These are phyloP conservation scores for Tricholoma terreum DNA, from an alignment of 768 basidiomycete genomes.

Conservation along the genomic window DNA sequence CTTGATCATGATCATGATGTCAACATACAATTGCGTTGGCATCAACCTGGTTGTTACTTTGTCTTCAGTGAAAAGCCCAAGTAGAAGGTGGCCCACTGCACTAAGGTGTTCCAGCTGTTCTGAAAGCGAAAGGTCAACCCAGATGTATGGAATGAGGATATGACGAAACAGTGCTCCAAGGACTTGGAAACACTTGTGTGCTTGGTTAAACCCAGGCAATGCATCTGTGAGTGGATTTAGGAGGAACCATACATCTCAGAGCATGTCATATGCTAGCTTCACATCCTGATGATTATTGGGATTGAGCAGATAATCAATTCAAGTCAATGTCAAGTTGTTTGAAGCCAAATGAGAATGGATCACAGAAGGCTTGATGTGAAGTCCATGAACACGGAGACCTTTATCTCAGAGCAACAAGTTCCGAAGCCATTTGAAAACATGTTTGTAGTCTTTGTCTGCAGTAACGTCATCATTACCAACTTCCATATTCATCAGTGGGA, in stretches of 20 bases:
- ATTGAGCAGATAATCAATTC: slow-evolving; percentile 22
- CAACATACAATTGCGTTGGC: slow-evolving; percentile 20
- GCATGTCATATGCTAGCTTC: slow-evolving; percentile 20
- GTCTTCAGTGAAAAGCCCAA: slow-evolving; percentile 2
- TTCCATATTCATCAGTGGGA: too few species aligned
- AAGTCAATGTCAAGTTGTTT: slow-evolving; percentile 11
- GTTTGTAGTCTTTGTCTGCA: too few species aligned
- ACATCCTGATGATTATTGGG: slow-evolving; percentile 33
- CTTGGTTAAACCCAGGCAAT: slow-evolving; percentile 14
- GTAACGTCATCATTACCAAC: too few species aligned
- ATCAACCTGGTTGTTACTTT: not conserved
- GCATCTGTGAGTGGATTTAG: slow-evolving; percentile 4
- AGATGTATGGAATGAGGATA: slow-evolving; percentile 29
- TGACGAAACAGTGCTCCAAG: slow-evolving; percentile 21
- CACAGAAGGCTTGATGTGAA: not conserved
- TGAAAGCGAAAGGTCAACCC: too few species aligned
- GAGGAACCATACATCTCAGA: slow-evolving; percentile 24
- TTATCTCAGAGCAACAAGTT: slow-evolving; percentile 21
- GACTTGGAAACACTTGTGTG: slow-evolving; percentile 19
- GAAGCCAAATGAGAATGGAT: slow-evolving; percentile 14
- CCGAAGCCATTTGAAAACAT: slow-evolving; percentile 23
- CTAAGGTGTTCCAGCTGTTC: slow-evolving; percentile 34
- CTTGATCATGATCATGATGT: slow-evolving; percentile 37
- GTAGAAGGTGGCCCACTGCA: slow-evolving; percentile 27
- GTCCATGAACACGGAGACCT: slow-evolving; percentile 13